phyloP scores from a whole-genome alignment of 2,329 filamentous ascomycete species.

The Juglanconis oblonga region DNA sequence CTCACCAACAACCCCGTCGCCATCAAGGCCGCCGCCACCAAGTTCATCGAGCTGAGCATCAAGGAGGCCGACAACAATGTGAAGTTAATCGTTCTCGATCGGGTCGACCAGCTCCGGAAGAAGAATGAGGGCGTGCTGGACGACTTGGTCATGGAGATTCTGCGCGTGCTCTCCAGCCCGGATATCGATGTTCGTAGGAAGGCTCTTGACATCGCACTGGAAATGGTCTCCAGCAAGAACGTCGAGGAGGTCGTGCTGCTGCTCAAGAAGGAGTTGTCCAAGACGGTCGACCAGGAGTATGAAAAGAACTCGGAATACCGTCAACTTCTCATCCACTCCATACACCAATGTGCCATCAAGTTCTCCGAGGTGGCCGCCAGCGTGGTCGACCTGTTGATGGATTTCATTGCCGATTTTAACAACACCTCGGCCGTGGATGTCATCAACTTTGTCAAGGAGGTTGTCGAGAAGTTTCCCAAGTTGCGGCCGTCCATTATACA shows the following conservation, averaged over 20 bases:
- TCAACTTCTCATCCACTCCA: conserved; percentile 91
- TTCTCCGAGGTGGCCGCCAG: conserved; percentile 97
- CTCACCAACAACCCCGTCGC: conserved; percentile 96
- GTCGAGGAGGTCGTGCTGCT: conserved; percentile 96
- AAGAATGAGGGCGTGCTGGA: conserved; percentile 90
- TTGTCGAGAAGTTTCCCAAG: conserved; percentile 95
- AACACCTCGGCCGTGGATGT: conserved; percentile 96
- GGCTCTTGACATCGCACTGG: conserved; percentile 82
- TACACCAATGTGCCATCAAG: conserved; percentile 98
- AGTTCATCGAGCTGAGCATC: conserved; percentile 95
- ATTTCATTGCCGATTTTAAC: conserved; percentile 98
- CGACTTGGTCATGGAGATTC: conserved; percentile 93
- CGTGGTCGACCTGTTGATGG: conserved; percentile 95
- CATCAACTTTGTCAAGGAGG: conserved; percentile 98
- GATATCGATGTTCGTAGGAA: conserved; percentile 96
- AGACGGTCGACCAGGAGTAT: conserved; percentile 97
- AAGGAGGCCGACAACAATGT: conserved; percentile 99
- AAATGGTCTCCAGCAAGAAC: conserved; percentile 99
- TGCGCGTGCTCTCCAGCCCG: conserved; percentile 89
- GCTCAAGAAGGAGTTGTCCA: conserved; percentile 94
- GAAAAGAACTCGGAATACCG: conserved; percentile 97
- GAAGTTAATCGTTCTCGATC: conserved; percentile 94
- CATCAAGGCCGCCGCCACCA: conserved; percentile 91
- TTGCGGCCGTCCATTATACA: conserved; percentile 84
- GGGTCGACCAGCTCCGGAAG: conserved; percentile 81